Conservation (phyloP, 116 monocot genomes). For the Thalassia testudinum region DNA sequence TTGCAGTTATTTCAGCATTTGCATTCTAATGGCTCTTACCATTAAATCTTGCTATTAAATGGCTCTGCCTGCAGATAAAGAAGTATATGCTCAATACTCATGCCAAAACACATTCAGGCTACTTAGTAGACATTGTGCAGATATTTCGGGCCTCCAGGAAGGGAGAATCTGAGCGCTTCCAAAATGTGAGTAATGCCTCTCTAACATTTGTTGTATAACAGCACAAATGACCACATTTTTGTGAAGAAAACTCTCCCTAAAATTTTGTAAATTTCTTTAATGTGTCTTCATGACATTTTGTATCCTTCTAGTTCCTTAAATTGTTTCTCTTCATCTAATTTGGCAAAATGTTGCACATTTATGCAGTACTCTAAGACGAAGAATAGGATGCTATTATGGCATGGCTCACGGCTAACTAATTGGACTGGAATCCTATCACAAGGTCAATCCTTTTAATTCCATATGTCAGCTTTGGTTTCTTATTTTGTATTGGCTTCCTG, state of each 20-base stretch:
- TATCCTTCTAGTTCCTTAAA: not conserved
- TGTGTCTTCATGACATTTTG: no score
- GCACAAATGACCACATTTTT: no score
- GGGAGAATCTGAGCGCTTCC: constrained; percentile 55
- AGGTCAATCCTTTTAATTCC: constrained; percentile 28
- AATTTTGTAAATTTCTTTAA: no score
- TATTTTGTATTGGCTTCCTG: no score
- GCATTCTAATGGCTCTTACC: no score
- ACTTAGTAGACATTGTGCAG: constrained; percentile 50
- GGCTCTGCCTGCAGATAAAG: constrained; percentile 26
- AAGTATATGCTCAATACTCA: constrained; percentile 79
- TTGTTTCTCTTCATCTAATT: not conserved
- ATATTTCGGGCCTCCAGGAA: constrained; percentile 59
- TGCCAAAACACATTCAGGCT: constrained; percentile 72
- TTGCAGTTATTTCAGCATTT: no score
- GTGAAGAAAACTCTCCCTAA: no score
- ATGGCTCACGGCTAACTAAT: constrained; percentile 90
- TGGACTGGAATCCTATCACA: constrained; percentile 95
- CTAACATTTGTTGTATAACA: not conserved
- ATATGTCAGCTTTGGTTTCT: no score
- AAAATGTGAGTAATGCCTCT: constrained; percentile 28
- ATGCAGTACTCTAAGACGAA: constrained; percentile 49
- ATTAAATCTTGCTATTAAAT: no score
- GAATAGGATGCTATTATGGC: constrained; percentile 98
- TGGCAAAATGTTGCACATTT: not conserved